A percentile compares a stretch with the other conserved stretches of the same genome.
Evolutionary conservation across 2,329 filamentous ascomycete genomes (phyloP).

Genomic region (Aspergillus spinulosporus): DNA sequence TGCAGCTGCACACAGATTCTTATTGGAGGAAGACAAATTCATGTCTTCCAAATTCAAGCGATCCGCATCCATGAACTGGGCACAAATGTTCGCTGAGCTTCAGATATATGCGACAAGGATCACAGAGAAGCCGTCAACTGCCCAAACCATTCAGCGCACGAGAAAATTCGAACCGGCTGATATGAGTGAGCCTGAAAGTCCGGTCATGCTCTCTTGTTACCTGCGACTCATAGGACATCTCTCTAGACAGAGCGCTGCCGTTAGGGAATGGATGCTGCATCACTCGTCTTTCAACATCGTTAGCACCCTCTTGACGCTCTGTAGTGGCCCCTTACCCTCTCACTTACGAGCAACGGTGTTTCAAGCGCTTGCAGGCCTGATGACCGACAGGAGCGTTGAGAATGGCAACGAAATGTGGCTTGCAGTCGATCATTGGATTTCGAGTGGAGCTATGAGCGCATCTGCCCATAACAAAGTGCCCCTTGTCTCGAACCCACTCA

Average conservation of each 20-base stretch:
- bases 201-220: constrained; percentile 96
- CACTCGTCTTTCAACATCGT: constrained; percentile 68
- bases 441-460: constrained; percentile 50
- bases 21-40: constrained; percentile 79
- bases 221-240: constrained; percentile 83
- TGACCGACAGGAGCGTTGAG: constrained; percentile 69
- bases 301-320: constrained; percentile 74
- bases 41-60: constrained; percentile 76
- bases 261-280: constrained; percentile 72
- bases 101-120: constrained; percentile 79
- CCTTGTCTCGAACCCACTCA: constrained; percentile 42
- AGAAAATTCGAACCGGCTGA: constrained; percentile 65
- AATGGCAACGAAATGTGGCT: constrained; percentile 77
- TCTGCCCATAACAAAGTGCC: constrained; percentile 49
- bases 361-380: constrained; percentile 70
- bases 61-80: constrained; percentile 84
- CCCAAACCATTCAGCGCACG: constrained; percentile 58
- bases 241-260: constrained; percentile 68
- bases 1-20: constrained; percentile 79
- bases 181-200: constrained; percentile 86
- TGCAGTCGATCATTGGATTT: constrained; percentile 76
- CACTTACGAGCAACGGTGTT: constrained; percentile 83
- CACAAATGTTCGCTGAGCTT: constrained; percentile 87
- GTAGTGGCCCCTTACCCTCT: constrained; percentile 72
- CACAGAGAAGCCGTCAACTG: constrained; percentile 65